A percentile compares a stretch with the other conserved stretches of the same genome.
phyloP scores from a whole-genome alignment of 306 rosid genomes.

The Luffa aegyptiaca region DNA sequence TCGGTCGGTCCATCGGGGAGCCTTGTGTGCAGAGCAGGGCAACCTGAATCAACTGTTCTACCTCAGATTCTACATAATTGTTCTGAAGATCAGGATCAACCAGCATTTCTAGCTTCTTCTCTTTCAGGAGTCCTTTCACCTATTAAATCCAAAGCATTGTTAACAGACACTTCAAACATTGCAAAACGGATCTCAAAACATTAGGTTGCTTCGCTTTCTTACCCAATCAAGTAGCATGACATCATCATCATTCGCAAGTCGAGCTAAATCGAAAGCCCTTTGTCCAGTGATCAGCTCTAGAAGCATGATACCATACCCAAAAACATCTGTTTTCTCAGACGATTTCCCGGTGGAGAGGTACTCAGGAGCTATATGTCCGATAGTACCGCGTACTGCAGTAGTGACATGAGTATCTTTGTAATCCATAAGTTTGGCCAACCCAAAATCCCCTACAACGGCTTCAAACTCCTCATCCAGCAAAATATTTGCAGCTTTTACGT shows the following conservation, averaged over 20 bases:
- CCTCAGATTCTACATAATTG: constrained; percentile 80
- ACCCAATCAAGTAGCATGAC: constrained; percentile 99
- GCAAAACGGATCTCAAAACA: neutral
- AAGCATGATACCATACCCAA: constrained; percentile 95
- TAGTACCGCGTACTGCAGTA: constrained; percentile 92
- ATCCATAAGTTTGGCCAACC: constrained; percentile 98
- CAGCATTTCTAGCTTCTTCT: constrained; percentile 83
- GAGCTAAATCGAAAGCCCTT: constrained; percentile 94
- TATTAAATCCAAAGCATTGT: constrained; percentile 15
- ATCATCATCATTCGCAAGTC: constrained; percentile 96
- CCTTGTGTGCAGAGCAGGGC: constrained; percentile 97
- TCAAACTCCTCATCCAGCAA: constrained; percentile 95
- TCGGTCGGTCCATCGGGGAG: constrained; percentile 89
- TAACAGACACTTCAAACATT: constrained; percentile 5
- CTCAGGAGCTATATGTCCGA: constrained; percentile 95
- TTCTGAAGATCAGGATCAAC: constrained; percentile 92
- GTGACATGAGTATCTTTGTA: constrained; percentile 97
- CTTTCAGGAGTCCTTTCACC: constrained; percentile 92
- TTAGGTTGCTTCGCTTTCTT: neutral
- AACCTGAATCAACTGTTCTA: constrained; percentile 93
- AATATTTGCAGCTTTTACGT: constrained; percentile 95
- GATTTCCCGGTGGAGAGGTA: constrained; percentile 89
- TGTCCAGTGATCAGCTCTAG: constrained; percentile 96
- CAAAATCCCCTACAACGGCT: constrained; percentile 97
- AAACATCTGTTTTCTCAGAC: constrained; percentile 94